phyloP scores from a whole-genome alignment of 768 basidiomycete species.

The Dioszegia hungarica region DNA sequence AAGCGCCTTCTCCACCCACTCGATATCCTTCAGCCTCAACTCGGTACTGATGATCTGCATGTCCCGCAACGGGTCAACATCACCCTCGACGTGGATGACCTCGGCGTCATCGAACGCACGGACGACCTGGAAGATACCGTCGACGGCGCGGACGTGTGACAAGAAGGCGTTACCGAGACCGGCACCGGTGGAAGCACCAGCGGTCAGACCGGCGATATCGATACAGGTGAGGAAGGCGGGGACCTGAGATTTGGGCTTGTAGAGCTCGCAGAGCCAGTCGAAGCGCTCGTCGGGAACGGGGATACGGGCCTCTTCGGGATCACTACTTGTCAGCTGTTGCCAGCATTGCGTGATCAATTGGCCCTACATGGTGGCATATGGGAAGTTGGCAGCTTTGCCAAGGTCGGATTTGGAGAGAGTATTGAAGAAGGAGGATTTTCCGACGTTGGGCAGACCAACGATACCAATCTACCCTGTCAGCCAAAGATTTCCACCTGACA shows the following conservation, averaged over 20 bases:
- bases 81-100: conserved; percentile 97
- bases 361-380: conserved; percentile 58
- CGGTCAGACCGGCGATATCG: conserved; percentile 96
- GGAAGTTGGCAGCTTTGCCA: conserved; percentile 94
- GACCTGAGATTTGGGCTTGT: conserved; percentile 81
- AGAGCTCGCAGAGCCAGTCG: conserved; percentile 84
- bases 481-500: neutral
- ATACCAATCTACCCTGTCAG: conserved; percentile 69
- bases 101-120: conserved; percentile 99
- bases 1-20: conserved; percentile 92
- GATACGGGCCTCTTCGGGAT: conserved; percentile 85
- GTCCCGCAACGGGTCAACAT: conserved; percentile 89
- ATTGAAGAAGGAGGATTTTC: conserved; percentile 99
- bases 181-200: conserved; percentile 96
- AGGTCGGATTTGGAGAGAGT: conserved; percentile 75
- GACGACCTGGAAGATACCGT: conserved; percentile 97
- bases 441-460: conserved; percentile 95
- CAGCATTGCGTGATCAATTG: neutral
- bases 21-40: conserved; percentile 91
- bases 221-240: conserved; percentile 96
- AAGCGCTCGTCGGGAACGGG: conserved; percentile 91
- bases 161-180: conserved; percentile 97
- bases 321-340: conserved; percentile 61
- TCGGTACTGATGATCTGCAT: conserved; percentile 97
- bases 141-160: conserved; percentile 94